These are phyloP conservation scores for Lasiosphaeria miniovina DNA, from an alignment of 495 filamentous ascomycete genomes.

Conservation along the genomic window DNA sequence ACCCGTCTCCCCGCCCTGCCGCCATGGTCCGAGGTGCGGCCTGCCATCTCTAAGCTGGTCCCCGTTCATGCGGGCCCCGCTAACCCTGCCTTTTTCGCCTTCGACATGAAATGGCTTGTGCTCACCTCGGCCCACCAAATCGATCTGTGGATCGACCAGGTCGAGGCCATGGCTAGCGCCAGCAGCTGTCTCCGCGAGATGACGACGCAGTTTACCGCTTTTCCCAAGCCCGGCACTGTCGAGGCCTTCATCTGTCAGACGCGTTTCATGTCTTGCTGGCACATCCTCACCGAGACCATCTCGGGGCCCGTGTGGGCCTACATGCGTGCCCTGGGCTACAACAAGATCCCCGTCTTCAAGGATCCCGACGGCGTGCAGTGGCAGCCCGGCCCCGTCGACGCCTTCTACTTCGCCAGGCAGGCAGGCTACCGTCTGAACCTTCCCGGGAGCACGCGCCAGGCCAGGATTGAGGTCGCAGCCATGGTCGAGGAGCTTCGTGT, in stretches of 20 bases:
- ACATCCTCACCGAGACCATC: conserved; percentile 20
- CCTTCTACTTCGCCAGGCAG: conserved; percentile 15
- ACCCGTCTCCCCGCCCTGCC: conserved; percentile 9
- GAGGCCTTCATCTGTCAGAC: conserved; percentile 18
- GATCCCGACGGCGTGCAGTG: conserved; percentile 15
- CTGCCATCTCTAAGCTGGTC: conserved; percentile 11
- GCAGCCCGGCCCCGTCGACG: conserved; percentile 19
- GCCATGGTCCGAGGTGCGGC: conserved; percentile 5
- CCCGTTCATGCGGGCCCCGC: neutral
- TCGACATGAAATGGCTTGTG: conserved; percentile 11
- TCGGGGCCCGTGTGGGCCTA: conserved; percentile 21
- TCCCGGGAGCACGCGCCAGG: conserved; percentile 6
- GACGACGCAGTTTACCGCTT: conserved; percentile 20
- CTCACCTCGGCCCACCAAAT: conserved; percentile 13
- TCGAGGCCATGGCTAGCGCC: conserved; percentile 20
- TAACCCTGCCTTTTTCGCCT: conserved; percentile 12
- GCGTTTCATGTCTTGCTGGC: conserved; percentile 19
- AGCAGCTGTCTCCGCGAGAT: conserved; percentile 14
- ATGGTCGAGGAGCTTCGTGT: conserved; percentile 24
- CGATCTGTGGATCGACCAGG: conserved; percentile 15
- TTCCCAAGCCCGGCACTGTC: conserved; percentile 15
- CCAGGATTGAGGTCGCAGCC: conserved; percentile 10
- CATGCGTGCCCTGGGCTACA: conserved; percentile 20
- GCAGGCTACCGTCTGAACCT: conserved; percentile 12
- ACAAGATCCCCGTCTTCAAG: conserved; percentile 17